Conservation (phyloP, 768 basidiomycete species). For the Xerocomellus chrysenteron region DNA sequence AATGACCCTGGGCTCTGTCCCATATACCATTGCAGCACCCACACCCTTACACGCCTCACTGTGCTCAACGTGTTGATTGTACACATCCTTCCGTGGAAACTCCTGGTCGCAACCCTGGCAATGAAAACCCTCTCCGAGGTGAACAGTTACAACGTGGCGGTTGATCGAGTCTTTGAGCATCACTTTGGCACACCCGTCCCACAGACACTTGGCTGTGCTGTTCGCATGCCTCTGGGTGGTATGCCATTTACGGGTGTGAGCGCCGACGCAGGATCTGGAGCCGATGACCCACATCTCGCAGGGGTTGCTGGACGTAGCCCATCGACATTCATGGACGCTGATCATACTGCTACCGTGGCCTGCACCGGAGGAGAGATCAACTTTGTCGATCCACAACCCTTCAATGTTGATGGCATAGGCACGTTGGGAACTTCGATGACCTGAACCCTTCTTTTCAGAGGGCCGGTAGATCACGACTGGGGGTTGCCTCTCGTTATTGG, state of each 20-base stretch:
- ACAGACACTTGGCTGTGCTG: background rate
- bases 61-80: background rate
- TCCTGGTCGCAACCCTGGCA: conserved; percentile 2
- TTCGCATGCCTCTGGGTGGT: background rate
- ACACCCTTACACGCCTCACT: background rate
- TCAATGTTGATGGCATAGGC: background rate
- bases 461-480: background rate
- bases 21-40: background rate
- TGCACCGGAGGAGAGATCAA: too few species aligned
- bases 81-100: conserved; percentile 8
- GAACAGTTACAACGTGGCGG: conserved; percentile 5
- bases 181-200: background rate
- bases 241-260: conserved; percentile 13
- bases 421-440: background rate
- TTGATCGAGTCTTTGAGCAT: conserved; percentile 8
- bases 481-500: background rate
- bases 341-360: too few species aligned
- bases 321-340: too few species aligned
- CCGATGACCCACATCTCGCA: conserved; percentile 9
- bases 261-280: background rate
- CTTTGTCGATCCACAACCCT: background rate
- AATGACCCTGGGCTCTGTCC: background rate
- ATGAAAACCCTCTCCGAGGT: conserved; percentile 5
- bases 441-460: background rate
- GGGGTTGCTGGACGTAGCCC: too few species aligned